Base-by-base conservation (phyloP, 495 filamentous ascomycete genomes). In the Collariella sp. region DNA sequence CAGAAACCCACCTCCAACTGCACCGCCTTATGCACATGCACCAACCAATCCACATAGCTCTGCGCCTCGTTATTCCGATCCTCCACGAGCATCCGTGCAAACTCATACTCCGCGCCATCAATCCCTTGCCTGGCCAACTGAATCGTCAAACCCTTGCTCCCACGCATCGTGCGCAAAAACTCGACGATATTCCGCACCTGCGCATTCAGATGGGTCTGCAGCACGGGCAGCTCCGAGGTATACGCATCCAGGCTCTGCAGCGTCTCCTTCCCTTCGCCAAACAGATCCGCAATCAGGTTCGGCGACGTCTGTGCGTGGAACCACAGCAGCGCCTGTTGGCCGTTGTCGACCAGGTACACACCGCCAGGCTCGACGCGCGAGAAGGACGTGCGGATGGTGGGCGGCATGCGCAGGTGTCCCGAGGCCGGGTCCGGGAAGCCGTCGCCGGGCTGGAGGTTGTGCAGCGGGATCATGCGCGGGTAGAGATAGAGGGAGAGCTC, bases 1-100 rank as follows among this genome's bases (percentile, higher is more conserved):
- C n/a, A n/a, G 22, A 33, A 34, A 44, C 80, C 70, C 65, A 85
- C 84, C 78, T 96, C 91, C 53, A 96, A 71, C 67, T 94, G 90
- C 55, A 97, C 88, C 63, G 86, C 84, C 60, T 90, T 84, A 66
- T 99, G 93, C 46, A 96, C 74, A 71, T 95, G 89, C 50, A 99
- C 93, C 68, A 99, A 70, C 93, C 93, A 99, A 71, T 99, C 93
- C 16, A 97, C 93, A 72, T 99, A 97, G 60, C 86, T 91, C 69
- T 91, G 88, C 31, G 93, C 93, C 70, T 99, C 93, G 58, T 94
- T 95, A 69, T 97, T 97, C 58, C 93, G 79, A 66, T 99, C 93
- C 72, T 99, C 93, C 46, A 95, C 81, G 59, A 99, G 70, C 67
- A 90, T 72, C 39, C 89, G 74, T 38, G 94, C 93, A 72, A 96